A percentile compares a stretch with the other conserved stretches of the same genome.
phyloP scores from a whole-genome alignment of 768 basidiomycete genomes.

The Cyclocybe aegerita region DNA sequence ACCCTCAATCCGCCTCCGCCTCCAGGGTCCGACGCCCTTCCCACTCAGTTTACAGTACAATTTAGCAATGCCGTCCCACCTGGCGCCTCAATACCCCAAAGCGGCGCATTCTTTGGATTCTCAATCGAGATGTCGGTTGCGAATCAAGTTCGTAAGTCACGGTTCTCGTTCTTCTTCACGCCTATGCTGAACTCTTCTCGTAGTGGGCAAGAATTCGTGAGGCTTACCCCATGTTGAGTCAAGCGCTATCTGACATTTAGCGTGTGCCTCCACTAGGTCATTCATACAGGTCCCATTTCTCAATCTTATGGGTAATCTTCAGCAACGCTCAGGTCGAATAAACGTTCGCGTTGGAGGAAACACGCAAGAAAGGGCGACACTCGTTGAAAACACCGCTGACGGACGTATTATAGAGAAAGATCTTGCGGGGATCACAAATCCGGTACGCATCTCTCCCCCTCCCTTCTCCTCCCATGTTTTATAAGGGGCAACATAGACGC shows the following conservation, averaged over 20 bases:
- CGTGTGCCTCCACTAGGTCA: slow-evolving; percentile 27
- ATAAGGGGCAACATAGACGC: slow-evolving; percentile 38
- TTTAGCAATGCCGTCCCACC: slow-evolving; percentile 34
- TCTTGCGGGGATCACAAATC: slow-evolving; percentile 29
- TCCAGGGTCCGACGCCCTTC: slow-evolving; percentile 41
- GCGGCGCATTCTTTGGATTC: slow-evolving; percentile 51
- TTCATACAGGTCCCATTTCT: slow-evolving; percentile 63
- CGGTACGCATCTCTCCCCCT: slow-evolving; percentile 29
- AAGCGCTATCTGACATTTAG: slow-evolving; percentile 20
- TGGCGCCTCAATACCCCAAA: slow-evolving; percentile 35
- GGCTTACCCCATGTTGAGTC: slow-evolving; percentile 6
- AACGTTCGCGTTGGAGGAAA: slow-evolving; percentile 78
- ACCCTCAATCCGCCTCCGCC: slow-evolving; percentile 49
- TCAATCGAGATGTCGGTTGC: slow-evolving; percentile 64
- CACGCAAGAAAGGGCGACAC: slow-evolving; percentile 65
- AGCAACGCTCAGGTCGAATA: slow-evolving; percentile 59
- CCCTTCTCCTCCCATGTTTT: not conserved
- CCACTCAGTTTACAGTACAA: slow-evolving; percentile 45
- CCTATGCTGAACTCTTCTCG: not conserved
- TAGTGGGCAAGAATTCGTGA: slow-evolving; percentile 52
- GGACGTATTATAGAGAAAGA: slow-evolving; percentile 53
- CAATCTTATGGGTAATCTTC: slow-evolving; percentile 78
- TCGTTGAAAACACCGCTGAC: slow-evolving; percentile 49
- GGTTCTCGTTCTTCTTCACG: not conserved
- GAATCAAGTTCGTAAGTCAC: slow-evolving; percentile 50